phyloP scores from a whole-genome alignment of 2,329 filamentous ascomycete species.

The Lecanicillium sp. region DNA sequence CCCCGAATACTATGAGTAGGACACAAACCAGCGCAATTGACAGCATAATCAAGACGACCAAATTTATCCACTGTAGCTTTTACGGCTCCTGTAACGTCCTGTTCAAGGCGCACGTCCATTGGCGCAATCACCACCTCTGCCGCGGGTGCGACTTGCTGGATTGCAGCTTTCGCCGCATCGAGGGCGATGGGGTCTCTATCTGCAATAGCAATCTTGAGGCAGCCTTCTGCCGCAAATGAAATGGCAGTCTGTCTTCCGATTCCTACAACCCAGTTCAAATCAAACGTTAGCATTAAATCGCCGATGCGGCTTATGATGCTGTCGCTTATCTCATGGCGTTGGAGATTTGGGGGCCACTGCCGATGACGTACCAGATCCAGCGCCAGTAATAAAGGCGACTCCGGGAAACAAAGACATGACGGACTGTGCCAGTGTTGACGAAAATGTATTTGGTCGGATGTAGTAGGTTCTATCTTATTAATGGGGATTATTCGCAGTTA shows the following conservation, averaged over 20 bases:
- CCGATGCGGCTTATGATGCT: too few relatives aligned
- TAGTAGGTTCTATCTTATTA: too few relatives aligned
- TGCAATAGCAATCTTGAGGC: conserved; percentile 30
- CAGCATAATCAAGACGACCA: conserved; percentile 35
- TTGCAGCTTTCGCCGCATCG: conserved; percentile 22
- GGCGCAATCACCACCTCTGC: conserved; percentile 17
- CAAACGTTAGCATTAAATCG: too few relatives aligned
- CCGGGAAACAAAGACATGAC: conserved; percentile 20
- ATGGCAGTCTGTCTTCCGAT: conserved; percentile 33
- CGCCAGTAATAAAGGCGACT: conserved; percentile 23
- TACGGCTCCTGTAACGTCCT: conserved; percentile 24
- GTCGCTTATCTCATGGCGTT: too few relatives aligned
- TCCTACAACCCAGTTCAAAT: too few relatives aligned
- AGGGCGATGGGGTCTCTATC: conserved; percentile 26
- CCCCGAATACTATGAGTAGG: neutral
- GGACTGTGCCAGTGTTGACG: too few relatives aligned
- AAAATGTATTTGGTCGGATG: too few relatives aligned
- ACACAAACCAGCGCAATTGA: conserved; percentile 31
- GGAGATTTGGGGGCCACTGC: too few relatives aligned
- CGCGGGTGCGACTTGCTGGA: conserved; percentile 18
- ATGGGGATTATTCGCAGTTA: too few relatives aligned
- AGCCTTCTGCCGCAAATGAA: conserved; percentile 36
- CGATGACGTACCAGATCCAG: conserved; percentile 19
- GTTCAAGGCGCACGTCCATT: conserved; percentile 27
- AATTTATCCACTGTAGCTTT: conserved; percentile 22